A percentile compares a stretch with the other conserved stretches of the same genome.
These are phyloP conservation scores for Neoconidiobolus thromboides DNA, from an alignment of 371 early-diverging fungal species.

Conservation along the genomic window DNA sequence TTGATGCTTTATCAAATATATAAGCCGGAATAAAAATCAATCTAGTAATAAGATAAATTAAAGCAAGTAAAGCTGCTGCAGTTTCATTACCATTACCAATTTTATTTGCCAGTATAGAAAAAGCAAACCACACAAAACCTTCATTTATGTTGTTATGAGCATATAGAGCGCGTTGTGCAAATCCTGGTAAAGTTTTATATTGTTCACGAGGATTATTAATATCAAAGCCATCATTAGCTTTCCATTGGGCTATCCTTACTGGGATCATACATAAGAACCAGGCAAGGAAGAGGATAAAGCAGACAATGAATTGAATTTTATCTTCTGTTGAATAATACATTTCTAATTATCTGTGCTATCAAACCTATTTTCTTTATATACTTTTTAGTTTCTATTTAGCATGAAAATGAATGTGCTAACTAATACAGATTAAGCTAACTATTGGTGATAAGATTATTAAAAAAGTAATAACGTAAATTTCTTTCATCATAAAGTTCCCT, in stretches of 20 bases:
- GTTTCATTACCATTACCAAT: neutral
- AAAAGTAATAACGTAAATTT: no score
- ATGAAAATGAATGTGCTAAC: no score
- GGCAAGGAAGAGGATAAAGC: neutral
- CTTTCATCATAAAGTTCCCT: no score
- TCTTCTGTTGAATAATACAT: no score
- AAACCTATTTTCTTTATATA: no score
- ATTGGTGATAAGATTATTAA: no score
- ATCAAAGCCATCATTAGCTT: neutral
- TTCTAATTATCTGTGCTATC: no score
- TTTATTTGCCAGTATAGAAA: neutral
- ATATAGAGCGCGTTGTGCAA: neutral
- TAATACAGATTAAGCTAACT: no score
- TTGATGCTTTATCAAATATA: neutral
- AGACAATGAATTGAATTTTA: slow-evolving; percentile 4
- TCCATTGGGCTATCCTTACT: neutral
- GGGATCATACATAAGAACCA: slow-evolving; percentile 2
- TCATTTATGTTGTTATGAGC: slow-evolving; percentile 6
- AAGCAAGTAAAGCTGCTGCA: neutral
- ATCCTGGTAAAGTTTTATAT: neutral
- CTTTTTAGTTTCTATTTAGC: no score
- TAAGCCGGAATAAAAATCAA: neutral
- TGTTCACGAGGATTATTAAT: slow-evolving; percentile 1
- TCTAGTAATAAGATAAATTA: neutral
- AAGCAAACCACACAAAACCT: slow-evolving; percentile 5